A percentile compares a stretch with the other conserved stretches of the same genome.
phyloP scores from a whole-genome alignment of 106 monocot species.

The Xerophyta viscosa region DNA sequence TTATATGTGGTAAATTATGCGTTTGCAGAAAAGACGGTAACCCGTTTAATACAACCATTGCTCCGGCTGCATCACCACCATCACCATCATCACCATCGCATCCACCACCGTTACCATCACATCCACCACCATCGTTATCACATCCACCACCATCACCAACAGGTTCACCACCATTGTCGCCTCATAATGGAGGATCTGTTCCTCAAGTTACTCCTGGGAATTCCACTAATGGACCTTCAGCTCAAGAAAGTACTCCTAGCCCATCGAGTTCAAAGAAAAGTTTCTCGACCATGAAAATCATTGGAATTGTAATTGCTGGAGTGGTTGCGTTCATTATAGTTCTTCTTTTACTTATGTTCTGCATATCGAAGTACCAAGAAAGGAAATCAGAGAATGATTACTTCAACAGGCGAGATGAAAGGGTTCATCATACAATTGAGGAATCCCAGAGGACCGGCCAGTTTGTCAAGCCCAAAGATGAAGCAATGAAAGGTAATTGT shows the following conservation, averaged over 20 bases:
- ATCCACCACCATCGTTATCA: constrained; percentile 21
- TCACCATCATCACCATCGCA: constrained; percentile 23
- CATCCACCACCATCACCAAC: constrained; percentile 9
- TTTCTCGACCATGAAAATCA: constrained; percentile 40
- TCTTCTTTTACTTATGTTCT: constrained; percentile 42
- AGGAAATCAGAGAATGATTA: constrained; percentile 41
- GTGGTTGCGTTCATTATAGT: constrained; percentile 43
- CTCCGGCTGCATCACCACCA: constrained; percentile 39
- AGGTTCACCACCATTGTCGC: constrained; percentile 3
- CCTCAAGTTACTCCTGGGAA: constrained; percentile 25
- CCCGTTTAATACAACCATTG: constrained; percentile 71
- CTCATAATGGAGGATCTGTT: constrained; percentile 28
- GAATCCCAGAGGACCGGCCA: constrained; percentile 31
- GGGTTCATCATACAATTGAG: constrained; percentile 16
- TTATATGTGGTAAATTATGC: too few species aligned
- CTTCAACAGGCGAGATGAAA: constrained; percentile 21
- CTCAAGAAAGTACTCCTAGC: constrained; percentile 4
- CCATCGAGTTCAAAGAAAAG: constrained; percentile 12
- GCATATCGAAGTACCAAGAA: constrained; percentile 61
- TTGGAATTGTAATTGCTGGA: constrained; percentile 56
- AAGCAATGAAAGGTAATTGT: constrained; percentile 36
- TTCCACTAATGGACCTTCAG: constrained; percentile 22
- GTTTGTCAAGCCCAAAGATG: constrained; percentile 19
- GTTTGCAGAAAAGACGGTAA: constrained; percentile 86
- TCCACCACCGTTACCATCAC: too few species aligned